These are phyloP conservation scores for Yamadazyma jaroonii DNA, from an alignment of 1,139 yeast species.

Conservation along the genomic window DNA sequence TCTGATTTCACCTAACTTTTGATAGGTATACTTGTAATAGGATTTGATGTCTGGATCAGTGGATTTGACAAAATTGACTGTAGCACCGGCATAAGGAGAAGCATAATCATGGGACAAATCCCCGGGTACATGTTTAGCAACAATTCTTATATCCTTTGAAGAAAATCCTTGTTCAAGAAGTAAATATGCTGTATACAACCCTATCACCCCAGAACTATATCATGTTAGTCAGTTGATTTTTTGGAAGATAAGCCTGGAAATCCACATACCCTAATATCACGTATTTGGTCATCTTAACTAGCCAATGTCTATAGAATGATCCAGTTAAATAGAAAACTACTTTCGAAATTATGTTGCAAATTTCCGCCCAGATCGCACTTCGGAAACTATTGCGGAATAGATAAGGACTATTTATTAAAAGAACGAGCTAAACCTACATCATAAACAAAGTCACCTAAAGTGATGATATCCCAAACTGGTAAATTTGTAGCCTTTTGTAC, in stretches of 20 bases:
- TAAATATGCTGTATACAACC: constrained; percentile 23
- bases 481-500: constrained; percentile 13
- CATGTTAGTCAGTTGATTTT: constrained; percentile 1
- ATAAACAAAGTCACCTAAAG: constrained; percentile 14
- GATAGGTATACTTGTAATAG: constrained; percentile 16
- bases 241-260: not conserved
- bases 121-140: constrained; percentile 23
- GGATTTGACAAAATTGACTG: constrained; percentile 12
- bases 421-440: constrained; percentile 10
- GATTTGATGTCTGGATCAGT: constrained; percentile 6
- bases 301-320: not conserved
- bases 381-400: no score
- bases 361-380: no score
- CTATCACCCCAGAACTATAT: constrained; percentile 21
- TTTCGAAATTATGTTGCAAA: no score
- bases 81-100: constrained; percentile 25
- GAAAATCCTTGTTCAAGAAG: constrained; percentile 18
- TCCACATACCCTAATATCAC: constrained; percentile 1
- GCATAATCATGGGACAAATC: constrained; percentile 21
- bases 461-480: constrained; percentile 23
- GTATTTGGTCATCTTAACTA: not conserved
- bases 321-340: no score
- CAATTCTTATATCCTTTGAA: constrained; percentile 13
- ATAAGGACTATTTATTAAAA: constrained; percentile 1
- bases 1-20: constrained; percentile 12